These are phyloP conservation scores for Centaurea solstitialis DNA, from an alignment of 129 eudicot genomes.

Conservation along the genomic window DNA sequence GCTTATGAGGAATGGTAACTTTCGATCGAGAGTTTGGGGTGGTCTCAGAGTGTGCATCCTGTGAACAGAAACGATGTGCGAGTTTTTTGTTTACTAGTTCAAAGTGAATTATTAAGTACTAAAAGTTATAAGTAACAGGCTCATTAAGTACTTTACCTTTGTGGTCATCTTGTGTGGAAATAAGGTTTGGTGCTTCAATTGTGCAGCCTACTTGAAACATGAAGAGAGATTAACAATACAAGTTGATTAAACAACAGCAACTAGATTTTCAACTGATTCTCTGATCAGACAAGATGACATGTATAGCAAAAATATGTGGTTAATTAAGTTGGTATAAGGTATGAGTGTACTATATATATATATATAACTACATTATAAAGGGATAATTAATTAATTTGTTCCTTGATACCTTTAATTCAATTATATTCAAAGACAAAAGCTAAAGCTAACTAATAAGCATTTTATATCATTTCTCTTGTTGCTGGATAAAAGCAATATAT, in stretches of 20 bases:
- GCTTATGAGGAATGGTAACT: conserved; percentile 65
- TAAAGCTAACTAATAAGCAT: neutral
- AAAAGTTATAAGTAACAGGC: neutral
- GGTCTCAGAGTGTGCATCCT: conserved; percentile 32
- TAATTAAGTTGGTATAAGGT: neutral
- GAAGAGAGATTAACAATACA: neutral
- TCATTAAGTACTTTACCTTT: conserved; percentile 37
- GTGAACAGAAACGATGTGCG: conserved; percentile 4
- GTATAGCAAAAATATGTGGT: too few relatives aligned
- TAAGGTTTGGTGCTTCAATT: conserved; percentile 57
- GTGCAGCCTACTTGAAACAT: conserved; percentile 52
- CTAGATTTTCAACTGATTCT: neutral
- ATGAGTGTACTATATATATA: neutral
- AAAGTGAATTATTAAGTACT: neutral
- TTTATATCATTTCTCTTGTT: neutral
- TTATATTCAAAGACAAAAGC: too few relatives aligned
- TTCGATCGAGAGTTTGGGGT: conserved; percentile 26
- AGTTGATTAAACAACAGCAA: neutral
- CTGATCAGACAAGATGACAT: neutral
- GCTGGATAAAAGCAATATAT: too few relatives aligned
- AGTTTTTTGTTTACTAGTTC: neutral
- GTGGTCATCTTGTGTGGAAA: conserved; percentile 54
- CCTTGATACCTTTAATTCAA: neutral
- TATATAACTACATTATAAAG: neutral
- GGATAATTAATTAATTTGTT: neutral